A percentile compares a stretch with the other conserved stretches of the same genome.
phyloP scores from a whole-genome alignment of 176 grass and related monocot genomes.

The Hyparrhenia diplandra region DNA sequence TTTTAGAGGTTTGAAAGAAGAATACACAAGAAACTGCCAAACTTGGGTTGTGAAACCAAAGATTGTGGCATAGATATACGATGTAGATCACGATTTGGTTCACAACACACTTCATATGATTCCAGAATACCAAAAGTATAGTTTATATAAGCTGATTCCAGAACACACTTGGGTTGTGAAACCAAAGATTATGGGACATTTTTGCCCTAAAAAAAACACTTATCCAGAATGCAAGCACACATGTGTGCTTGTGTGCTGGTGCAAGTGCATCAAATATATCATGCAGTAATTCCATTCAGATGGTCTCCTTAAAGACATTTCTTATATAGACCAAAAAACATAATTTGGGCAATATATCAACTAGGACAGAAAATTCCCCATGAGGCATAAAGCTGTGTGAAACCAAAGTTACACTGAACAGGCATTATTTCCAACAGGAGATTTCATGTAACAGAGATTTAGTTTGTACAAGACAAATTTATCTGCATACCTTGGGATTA shows the following conservation, averaged over 20 bases:
- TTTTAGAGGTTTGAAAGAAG: background rate
- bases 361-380: background rate
- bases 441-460: background rate
- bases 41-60: background rate
- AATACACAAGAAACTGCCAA: background rate
- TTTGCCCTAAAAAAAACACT: background rate
- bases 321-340: background rate
- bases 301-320: background rate
- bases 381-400: background rate
- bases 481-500: conserved; percentile 72
- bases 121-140: too few species aligned
- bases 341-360: background rate
- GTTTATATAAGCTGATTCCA: too few species aligned
- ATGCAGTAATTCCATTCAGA: background rate
- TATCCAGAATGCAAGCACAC: background rate
- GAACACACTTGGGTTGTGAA: too few species aligned
- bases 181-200: background rate
- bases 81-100: too few species aligned
- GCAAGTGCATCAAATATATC: conserved; percentile 2
- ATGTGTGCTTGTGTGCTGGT: background rate
- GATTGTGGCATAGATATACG: too few species aligned
- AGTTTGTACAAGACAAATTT: background rate
- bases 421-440: background rate
- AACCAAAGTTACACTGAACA: background rate
- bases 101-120: too few species aligned